Evolutionary conservation across 2,329 filamentous ascomycete species (phyloP).

Genomic region (Metarhizium guizhouense): DNA sequence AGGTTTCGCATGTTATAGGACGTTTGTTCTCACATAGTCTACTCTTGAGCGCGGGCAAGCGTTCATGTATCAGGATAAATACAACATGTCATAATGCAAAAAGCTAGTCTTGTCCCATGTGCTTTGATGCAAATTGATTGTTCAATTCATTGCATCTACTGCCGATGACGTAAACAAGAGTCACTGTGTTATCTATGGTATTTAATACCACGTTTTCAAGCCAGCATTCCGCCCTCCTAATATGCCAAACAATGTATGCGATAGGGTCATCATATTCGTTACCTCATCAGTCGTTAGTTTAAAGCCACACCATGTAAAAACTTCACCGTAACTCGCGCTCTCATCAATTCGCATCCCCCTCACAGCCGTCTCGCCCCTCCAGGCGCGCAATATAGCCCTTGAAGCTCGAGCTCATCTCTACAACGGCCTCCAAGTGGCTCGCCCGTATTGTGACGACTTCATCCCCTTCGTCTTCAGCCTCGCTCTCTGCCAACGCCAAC

Average conservation of each 20-base stretch:
- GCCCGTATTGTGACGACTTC: constrained; percentile 21
- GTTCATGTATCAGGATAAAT: not conserved
- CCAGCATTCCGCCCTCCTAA: no score
- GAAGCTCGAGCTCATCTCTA: constrained; percentile 25
- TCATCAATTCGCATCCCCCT: not conserved
- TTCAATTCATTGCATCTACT: no score
- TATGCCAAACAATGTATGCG: no score
- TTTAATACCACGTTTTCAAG: no score
- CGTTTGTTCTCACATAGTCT: not conserved
- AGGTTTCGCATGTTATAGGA: not conserved
- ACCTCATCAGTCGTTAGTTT: no score
- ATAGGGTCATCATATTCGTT: no score
- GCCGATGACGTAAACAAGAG: no score
- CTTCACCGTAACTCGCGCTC: not conserved
- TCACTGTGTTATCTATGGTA: no score
- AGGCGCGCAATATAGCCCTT: constrained; percentile 18
- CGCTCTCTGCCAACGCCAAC: constrained; percentile 33
- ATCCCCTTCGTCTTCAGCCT: constrained; percentile 25
- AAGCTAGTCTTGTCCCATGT: no score
- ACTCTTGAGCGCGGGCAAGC: constrained; percentile 1
- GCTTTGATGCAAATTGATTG: no score
- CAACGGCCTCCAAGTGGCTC: constrained; percentile 24
- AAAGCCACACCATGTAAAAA: not conserved
- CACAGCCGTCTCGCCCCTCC: not conserved
- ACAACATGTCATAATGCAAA: not conserved